A percentile compares a stretch with the other conserved stretches of the same genome.
Conservation (phyloP, 371 early-diverging fungal species). For the Blakeslea trispora region DNA sequence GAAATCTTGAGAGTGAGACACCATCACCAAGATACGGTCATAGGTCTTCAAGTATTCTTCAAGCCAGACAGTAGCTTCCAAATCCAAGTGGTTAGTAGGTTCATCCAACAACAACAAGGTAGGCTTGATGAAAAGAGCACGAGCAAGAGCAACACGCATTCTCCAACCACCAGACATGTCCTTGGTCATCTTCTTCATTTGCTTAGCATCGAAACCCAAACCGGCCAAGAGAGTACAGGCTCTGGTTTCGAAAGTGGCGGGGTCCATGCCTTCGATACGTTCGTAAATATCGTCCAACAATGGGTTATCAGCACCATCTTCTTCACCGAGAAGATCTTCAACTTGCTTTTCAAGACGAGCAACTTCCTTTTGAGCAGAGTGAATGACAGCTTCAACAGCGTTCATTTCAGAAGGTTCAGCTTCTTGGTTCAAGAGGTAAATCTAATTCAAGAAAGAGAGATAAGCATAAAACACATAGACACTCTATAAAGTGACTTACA, state of each 20-base stretch:
- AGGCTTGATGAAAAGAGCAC: slow-evolving; percentile 95
- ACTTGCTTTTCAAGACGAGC: slow-evolving; percentile 88
- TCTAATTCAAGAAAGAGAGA: slow-evolving; percentile 15
- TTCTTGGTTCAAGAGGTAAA: slow-evolving; percentile 90
- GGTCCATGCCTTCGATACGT: slow-evolving; percentile 91
- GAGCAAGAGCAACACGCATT: slow-evolving; percentile 97
- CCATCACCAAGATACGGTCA: slow-evolving; percentile 92
- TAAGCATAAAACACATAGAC: neutral
- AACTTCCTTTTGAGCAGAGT: slow-evolving; percentile 86
- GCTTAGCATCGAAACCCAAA: slow-evolving; percentile 90
- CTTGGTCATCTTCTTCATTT: slow-evolving; percentile 87
- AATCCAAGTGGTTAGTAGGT: slow-evolving; percentile 97
- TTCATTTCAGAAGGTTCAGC: slow-evolving; percentile 91
- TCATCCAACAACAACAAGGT: slow-evolving; percentile 97
- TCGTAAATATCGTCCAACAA: slow-evolving; percentile 93
- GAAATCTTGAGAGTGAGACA: slow-evolving; percentile 99
- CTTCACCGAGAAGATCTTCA: slow-evolving; percentile 82
- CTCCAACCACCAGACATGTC: slow-evolving; percentile 99
- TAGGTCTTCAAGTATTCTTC: slow-evolving; percentile 96
- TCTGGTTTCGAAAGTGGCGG: slow-evolving; percentile 92
- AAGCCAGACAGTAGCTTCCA: slow-evolving; percentile 97
- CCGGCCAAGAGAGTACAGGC: slow-evolving; percentile 91
- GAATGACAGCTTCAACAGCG: slow-evolving; percentile 90
- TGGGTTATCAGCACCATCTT: slow-evolving; percentile 85
- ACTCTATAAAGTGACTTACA: slow-evolving; percentile 51